These are phyloP conservation scores for Lactuca saligna DNA, from an alignment of 129 eudicot species.

Conservation along the genomic window DNA sequence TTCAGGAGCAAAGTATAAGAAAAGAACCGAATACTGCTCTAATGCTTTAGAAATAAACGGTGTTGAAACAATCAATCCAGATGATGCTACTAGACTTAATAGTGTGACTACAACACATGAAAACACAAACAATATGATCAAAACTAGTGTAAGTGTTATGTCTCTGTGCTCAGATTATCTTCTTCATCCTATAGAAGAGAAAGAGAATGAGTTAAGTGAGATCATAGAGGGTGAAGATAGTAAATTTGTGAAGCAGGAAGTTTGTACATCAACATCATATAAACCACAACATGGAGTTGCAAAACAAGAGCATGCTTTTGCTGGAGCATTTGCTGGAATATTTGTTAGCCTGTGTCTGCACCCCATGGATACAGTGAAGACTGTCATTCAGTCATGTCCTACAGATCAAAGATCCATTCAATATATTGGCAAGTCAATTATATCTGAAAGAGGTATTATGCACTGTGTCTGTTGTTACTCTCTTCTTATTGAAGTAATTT, in stretches of 20 bases:
- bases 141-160: constrained; percentile 12
- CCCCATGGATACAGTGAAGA: constrained; percentile 93
- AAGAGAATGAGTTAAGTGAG: constrained; percentile 30
- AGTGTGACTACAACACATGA: constrained; percentile 19
- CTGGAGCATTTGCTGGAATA: constrained; percentile 94
- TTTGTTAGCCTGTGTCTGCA: constrained; percentile 90
- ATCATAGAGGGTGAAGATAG: constrained; percentile 22
- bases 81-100: constrained; percentile 12
- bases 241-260: constrained; percentile 13
- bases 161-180: constrained; percentile 32
- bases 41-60: constrained; percentile 19
- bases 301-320: constrained; percentile 88
- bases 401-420: constrained; percentile 58
- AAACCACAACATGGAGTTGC: constrained; percentile 46
- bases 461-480: background rate
- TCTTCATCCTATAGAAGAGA: constrained; percentile 26
- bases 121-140: constrained; percentile 1
- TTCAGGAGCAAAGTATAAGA: constrained; percentile 15
- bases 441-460: constrained; percentile 77
- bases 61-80: constrained; percentile 21
- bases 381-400: constrained; percentile 81
- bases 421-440: constrained; percentile 56
- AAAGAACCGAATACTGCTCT: constrained; percentile 25
- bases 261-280: constrained; percentile 26
- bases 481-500: constrained; percentile 4